Base-by-base conservation (phyloP, 345 rosid species). In the Trapa incisa region DNA sequence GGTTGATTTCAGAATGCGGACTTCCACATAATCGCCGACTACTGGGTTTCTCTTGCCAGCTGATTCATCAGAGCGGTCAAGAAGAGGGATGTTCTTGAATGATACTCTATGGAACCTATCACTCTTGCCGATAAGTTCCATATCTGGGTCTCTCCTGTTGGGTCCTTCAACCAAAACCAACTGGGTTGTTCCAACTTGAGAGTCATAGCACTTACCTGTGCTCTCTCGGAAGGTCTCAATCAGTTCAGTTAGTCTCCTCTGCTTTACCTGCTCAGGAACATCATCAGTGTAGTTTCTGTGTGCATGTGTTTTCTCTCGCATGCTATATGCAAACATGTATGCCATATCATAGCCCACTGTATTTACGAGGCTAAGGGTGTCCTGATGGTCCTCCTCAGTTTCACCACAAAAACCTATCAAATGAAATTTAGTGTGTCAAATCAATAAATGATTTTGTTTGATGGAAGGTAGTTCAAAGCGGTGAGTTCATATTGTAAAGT, bases 261-360 rank as follows among this genome's bases (percentile, higher is more conserved):
- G 92, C 75, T 93, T 90, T 65, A 93, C 85, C 66, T 84, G 87
- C 65, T 88, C 96, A 6, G 97, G 85, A 67, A 93, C 91, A 48
- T 87, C 91, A 67, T 90, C 96, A 2, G 62, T 73, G 70, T 86
- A 93, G 52, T 85, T 82, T 70, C 96, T 73, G 45, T 93, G 87
- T 37, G 98, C 98, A 77, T 90, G 96, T 0, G 97, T 88, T 70
- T 87, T 93, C 75, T 90, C 97, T 68, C 97, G 78, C 97, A 90
- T 90, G 84, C 96, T 93, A 75, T 90, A 93, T 53, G 98, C 97
- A 84, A 93, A 90, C 95, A 93, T 87, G 80, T 86, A 90, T n/a
- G 97, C 95, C 97, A 90, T 90, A 67, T 93, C 97, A 71, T 86
- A 93, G 52, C 94, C 86, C 58, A 87, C 97, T 6, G 81, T 76